These are phyloP conservation scores for Rachicladosporium sp. DNA, from an alignment of 2,329 filamentous ascomycete genomes.

Conservation along the genomic window DNA sequence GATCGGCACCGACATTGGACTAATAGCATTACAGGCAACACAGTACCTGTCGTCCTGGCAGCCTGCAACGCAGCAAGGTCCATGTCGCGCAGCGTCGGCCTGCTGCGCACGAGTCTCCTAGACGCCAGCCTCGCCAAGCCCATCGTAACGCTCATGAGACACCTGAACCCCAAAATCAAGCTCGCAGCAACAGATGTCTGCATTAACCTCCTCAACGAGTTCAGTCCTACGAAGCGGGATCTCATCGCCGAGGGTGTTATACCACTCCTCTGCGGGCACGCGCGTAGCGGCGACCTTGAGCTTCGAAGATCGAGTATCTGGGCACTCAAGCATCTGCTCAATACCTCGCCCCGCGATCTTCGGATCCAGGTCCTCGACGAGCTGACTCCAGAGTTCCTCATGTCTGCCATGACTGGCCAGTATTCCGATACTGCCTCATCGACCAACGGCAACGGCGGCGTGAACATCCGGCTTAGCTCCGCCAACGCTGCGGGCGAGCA, in stretches of 20 bases:
- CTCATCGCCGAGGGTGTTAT: conserved; percentile 65
- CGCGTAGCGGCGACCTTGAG: conserved; percentile 66
- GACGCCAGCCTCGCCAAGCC: conserved; percentile 73
- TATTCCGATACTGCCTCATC: conserved; percentile 18
- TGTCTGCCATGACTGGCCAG: conserved; percentile 59
- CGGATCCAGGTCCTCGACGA: conserved; percentile 70
- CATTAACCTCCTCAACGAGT: conserved; percentile 75
- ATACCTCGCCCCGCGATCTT: conserved; percentile 55
- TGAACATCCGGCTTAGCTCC: conserved; percentile 25
- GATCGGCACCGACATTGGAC: too few species aligned
- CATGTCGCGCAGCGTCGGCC: conserved; percentile 71
- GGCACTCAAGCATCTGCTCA: conserved; percentile 84
- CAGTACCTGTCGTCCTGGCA: conserved; percentile 64
- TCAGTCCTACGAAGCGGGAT: conserved; percentile 80
- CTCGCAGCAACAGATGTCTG: conserved; percentile 75
- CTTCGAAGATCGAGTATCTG: conserved; percentile 78
- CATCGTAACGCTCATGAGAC: conserved; percentile 60
- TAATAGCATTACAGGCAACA: conserved; percentile 56
- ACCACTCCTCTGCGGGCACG: conserved; percentile 67
- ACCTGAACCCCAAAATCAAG: conserved; percentile 65
- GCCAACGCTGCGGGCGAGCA: conserved; percentile 49
- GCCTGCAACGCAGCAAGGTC: conserved; percentile 73
- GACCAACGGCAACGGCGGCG: conserved; percentile 35
- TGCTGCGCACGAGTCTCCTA: conserved; percentile 73
- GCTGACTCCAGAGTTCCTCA: conserved; percentile 66